Percentiles rank a stretch among this genome's conserved stretches.
Conservation (phyloP, 2,329 filamentous ascomycete species). For the Aspergillus brunneoviolaceus region DNA sequence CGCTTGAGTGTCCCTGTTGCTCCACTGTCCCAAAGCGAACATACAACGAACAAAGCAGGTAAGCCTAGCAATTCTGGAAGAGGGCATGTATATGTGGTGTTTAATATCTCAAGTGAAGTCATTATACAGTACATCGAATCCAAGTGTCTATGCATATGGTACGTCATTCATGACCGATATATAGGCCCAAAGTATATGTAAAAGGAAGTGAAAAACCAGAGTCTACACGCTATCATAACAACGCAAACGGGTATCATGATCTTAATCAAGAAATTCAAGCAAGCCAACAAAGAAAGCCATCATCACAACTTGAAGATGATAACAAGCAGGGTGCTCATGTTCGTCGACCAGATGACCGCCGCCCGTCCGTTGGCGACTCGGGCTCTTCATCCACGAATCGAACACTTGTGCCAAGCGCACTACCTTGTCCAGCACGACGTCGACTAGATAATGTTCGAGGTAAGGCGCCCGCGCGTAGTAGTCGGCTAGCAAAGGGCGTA, state of each 20-base stretch:
- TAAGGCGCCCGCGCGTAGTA: constrained; percentile 29
- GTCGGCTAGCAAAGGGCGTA: constrained; percentile 45
- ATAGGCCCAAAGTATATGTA: not conserved
- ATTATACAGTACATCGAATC: not conserved
- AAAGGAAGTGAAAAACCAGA: not conserved
- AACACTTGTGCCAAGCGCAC: constrained; percentile 37
- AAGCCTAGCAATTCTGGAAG: not conserved
- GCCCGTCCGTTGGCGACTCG: constrained; percentile 41
- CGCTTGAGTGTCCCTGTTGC: not conserved
- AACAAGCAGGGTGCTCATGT: constrained; percentile 13
- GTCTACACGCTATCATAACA: constrained; percentile 9
- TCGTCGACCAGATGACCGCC: constrained; percentile 37
- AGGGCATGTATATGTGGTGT: not conserved
- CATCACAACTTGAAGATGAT: not conserved
- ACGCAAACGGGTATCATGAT: constrained; percentile 9
- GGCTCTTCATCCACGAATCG: constrained; percentile 44
- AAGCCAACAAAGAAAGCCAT: not conserved
- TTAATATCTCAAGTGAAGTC: not conserved
- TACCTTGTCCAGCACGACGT: constrained; percentile 28
- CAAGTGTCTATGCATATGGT: not conserved
- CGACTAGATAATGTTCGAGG: constrained; percentile 25
- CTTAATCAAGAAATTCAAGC: not conserved
- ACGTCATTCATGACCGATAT: not conserved
- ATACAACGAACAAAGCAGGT: no score
- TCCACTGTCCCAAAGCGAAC: not conserved